phyloP scores from a whole-genome alignment of 2,329 filamentous ascomycete genomes.

The Apiospora saccharicola region DNA sequence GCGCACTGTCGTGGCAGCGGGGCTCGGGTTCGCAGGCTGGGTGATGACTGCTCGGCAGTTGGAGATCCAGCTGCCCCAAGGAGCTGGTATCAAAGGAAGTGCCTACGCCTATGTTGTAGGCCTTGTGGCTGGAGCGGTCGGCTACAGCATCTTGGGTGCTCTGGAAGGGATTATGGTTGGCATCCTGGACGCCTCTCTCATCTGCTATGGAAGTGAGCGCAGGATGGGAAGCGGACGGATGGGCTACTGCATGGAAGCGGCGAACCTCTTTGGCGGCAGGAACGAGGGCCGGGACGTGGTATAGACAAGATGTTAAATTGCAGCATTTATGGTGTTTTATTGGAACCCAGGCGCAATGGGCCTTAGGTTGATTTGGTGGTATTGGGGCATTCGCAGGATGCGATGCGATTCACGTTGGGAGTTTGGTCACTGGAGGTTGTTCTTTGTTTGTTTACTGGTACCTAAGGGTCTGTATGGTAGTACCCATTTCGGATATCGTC shows the following conservation, averaged over 20 bases:
- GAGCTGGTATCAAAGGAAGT: conserved; percentile 72
- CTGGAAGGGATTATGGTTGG: conserved; percentile 90
- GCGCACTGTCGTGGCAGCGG: conserved; percentile 88
- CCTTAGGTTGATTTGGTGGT: neutral
- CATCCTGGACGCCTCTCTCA: conserved; percentile 85
- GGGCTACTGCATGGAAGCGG: conserved; percentile 91
- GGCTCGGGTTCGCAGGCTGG: conserved; percentile 95
- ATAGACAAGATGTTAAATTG: conserved; percentile 28
- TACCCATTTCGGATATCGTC: neutral
- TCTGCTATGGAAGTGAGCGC: conserved; percentile 94
- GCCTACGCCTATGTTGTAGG: conserved; percentile 95
- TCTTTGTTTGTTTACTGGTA: conserved; percentile 2
- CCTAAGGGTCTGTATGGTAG: neutral
- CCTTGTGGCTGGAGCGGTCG: conserved; percentile 90
- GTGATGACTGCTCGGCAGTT: conserved; percentile 88
- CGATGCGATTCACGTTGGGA: conserved; percentile 4
- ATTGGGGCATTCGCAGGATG: neutral
- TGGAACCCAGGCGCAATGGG: conserved; percentile 13
- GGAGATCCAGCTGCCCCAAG: conserved; percentile 63
- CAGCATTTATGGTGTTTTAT: conserved; percentile 17
- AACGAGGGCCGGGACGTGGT: conserved; percentile 44
- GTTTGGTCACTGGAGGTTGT: conserved; percentile 1
- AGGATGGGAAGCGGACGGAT: conserved; percentile 71
- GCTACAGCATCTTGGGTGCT: conserved; percentile 89
- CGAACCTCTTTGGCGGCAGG: conserved; percentile 80